phyloP scores from a whole-genome alignment of 805 yeast species.

The Lipomyces yamadae region DNA sequence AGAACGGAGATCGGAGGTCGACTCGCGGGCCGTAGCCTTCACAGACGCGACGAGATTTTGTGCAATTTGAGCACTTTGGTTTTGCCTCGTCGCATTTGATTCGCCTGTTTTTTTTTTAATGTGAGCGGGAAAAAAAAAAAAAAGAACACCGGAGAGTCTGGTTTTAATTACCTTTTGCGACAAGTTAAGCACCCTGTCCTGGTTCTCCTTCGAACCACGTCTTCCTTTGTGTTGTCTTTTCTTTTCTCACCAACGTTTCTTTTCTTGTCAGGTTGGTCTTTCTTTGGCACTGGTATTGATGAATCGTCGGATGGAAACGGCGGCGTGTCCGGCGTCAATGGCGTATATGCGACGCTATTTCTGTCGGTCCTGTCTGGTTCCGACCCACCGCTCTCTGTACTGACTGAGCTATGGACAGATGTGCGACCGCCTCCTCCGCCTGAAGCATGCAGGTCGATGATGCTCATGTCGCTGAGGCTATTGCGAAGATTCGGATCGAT shows the following conservation, averaged over 20 bases:
- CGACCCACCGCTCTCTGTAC: conserved; percentile 2
- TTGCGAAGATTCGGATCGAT: background rate
- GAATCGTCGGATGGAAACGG: background rate
- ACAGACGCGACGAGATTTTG: conserved; percentile 29
- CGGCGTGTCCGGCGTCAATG: conserved; percentile 17
- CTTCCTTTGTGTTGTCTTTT: background rate
- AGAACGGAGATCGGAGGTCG: background rate
- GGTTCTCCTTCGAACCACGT: conserved; percentile 20
- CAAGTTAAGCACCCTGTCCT: conserved; percentile 32
- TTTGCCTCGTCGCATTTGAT: conserved; percentile 68
- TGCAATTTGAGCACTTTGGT: conserved; percentile 59
- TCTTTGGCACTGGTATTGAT: background rate
- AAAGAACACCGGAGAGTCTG: too few relatives aligned
- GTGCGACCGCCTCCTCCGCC: background rate
- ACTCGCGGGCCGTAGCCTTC: conserved; percentile 32
- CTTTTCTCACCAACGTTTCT: background rate
- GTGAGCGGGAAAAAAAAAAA: background rate
- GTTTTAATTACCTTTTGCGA: conserved; percentile 19
- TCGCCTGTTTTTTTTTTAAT: conserved; percentile 47
- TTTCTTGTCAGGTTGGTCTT: background rate
- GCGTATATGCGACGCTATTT: background rate
- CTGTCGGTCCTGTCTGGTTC: background rate
- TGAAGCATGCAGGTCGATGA: background rate
- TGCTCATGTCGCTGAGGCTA: background rate
- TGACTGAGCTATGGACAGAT: background rate